These are phyloP conservation scores for Metschnikowia peoriensis DNA, from an alignment of 805 yeast genomes.

Conservation along the genomic window DNA sequence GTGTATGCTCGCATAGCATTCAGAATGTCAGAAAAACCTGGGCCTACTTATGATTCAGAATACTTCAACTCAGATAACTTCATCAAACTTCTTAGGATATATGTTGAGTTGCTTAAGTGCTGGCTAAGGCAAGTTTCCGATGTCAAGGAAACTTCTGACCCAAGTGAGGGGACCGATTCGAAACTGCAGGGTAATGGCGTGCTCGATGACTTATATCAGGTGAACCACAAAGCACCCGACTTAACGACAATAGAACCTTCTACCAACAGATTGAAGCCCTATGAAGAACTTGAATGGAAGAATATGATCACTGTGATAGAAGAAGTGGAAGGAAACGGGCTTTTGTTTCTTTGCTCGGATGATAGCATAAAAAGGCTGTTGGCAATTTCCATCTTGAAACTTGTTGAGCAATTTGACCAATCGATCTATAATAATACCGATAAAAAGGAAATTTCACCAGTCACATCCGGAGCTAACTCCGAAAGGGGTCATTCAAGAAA, in stretches of 20 bases:
- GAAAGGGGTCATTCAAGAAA: conserved; percentile 48
- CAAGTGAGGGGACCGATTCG: conserved; percentile 19
- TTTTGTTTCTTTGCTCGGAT: conserved; percentile 87
- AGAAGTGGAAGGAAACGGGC: conserved; percentile 93
- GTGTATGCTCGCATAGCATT: conserved; percentile 79
- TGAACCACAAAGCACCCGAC: conserved; percentile 43
- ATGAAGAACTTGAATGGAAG: conserved; percentile 73
- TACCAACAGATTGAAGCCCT: conserved; percentile 24
- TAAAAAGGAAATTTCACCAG: conserved; percentile 14
- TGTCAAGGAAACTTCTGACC: conserved; percentile 24
- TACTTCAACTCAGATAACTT: conserved; percentile 63
- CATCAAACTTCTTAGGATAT: conserved; percentile 58
- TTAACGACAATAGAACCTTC: conserved; percentile 19
- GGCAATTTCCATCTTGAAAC: conserved; percentile 70
- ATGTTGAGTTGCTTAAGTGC: conserved; percentile 73
- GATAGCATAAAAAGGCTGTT: conserved; percentile 70
- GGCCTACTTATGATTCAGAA: conserved; percentile 51
- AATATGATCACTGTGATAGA: conserved; percentile 82
- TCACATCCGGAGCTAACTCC: conserved; percentile 21
- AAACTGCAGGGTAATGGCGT: conserved; percentile 38
- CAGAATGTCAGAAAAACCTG: conserved; percentile 71
- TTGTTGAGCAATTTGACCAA: conserved; percentile 85
- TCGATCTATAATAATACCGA: conserved; percentile 60
- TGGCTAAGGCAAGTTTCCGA: conserved; percentile 71
- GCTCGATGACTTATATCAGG: conserved; percentile 43